These are phyloP conservation scores for Lipomyces yamanashiensis DNA, from an alignment of 805 yeast species.

Conservation along the genomic window DNA sequence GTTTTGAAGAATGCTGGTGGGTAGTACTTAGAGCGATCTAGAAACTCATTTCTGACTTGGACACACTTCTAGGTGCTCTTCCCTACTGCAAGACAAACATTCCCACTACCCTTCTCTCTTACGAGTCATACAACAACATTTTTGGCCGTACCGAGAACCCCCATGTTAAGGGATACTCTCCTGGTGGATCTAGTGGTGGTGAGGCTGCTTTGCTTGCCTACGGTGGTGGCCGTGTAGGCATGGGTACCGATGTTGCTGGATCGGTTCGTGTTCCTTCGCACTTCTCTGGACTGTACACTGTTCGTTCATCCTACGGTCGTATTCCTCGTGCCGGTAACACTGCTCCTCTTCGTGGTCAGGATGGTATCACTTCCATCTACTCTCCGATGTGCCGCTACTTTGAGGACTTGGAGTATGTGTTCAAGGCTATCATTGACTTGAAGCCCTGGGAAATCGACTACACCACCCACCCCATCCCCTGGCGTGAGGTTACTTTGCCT, in stretches of 20 bases:
- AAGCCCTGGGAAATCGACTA: constrained; percentile 64
- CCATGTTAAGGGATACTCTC: constrained; percentile 48
- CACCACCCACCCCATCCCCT: constrained; percentile 54
- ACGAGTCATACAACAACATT: constrained; percentile 52
- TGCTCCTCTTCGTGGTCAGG: constrained; percentile 53
- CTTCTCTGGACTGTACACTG: constrained; percentile 56
- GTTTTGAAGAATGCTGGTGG: constrained; percentile 50
- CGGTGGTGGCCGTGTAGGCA: constrained; percentile 57
- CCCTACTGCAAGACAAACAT: constrained; percentile 61
- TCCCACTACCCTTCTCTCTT: constrained; percentile 52
- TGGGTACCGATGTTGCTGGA: constrained; percentile 62
- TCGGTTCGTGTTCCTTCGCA: constrained; percentile 61
- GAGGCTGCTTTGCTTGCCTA: constrained; percentile 56
- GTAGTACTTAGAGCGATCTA: neutral
- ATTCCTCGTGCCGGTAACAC: constrained; percentile 52
- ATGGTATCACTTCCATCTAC: constrained; percentile 52
- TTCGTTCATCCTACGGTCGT: constrained; percentile 57
- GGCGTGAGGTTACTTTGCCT: constrained; percentile 51
- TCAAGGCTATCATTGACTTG: constrained; percentile 53
- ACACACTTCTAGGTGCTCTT: constrained; percentile 49
- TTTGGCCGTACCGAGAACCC: constrained; percentile 57
- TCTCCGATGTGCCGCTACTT: constrained; percentile 56
- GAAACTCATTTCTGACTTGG: neutral
- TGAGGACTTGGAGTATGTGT: constrained; percentile 56
- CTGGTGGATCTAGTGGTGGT: constrained; percentile 65